Conservation (phyloP, 768 basidiomycete genomes). For the Inosperma sp. region DNA sequence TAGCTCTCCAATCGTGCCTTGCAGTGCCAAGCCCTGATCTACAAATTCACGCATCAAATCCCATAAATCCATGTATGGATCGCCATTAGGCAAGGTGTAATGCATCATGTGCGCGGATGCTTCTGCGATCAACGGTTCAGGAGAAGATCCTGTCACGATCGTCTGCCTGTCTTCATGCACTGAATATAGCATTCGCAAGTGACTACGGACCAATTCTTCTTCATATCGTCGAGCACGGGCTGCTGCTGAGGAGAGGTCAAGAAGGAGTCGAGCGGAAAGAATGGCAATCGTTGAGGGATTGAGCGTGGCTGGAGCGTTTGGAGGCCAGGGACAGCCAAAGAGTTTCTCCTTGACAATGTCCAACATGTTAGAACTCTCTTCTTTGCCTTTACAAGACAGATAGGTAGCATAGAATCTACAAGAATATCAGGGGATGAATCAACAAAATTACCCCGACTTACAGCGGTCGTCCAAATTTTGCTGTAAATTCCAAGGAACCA, state of each 20-base stretch:
- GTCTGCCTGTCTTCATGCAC: background rate
- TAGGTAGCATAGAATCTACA: background rate
- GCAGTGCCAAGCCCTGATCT: background rate
- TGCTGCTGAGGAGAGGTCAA: background rate
- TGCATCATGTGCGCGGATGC: conserved; percentile 5
- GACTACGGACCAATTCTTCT: conserved; percentile 6
- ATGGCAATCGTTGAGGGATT: background rate
- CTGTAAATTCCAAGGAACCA: background rate
- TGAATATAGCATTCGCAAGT: background rate
- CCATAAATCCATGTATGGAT: background rate
- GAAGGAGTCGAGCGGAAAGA: background rate
- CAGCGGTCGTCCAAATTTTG: conserved; percentile 2
- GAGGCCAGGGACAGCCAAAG: no score
- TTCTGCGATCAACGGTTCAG: conserved; percentile 2
- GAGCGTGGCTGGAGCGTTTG: no score
- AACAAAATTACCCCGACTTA: background rate
- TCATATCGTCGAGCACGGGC: background rate
- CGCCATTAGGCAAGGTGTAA: background rate
- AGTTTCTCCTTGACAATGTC: no score
- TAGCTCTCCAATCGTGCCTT: background rate
- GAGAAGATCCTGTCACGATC: background rate
- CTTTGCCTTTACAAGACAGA: background rate
- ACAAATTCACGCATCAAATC: background rate
- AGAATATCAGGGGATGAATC: background rate
- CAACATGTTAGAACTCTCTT: background rate